Base-by-base conservation (phyloP, 306 rosid species). In the Chamaecrista fasciculata region DNA sequence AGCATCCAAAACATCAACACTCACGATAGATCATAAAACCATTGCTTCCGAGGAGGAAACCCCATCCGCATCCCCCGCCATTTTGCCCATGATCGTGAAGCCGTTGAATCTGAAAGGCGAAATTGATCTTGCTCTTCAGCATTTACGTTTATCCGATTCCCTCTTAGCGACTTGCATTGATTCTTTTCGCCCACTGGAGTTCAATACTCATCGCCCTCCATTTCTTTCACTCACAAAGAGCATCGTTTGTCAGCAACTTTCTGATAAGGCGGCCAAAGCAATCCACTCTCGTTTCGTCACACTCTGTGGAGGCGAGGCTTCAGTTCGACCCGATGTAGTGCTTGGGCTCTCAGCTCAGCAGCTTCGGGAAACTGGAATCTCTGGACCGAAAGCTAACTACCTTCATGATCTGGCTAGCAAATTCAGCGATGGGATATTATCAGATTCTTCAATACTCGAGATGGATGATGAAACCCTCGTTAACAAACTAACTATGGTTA, bases 191-290 rank as follows among this genome's bases (percentile, higher is more conserved):
- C 71, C 81, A 4, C 93, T 86, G 0, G 19, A 48, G 24, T 83
- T 66, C 70, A 15, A 36, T 10, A 26, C 72, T 19, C 55, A 66
- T 21, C 69, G 63, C 20, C 67, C 85, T 0, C 91, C 97, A 0
- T 91, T 91, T 80, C 58, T 77, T 7, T 76, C 96, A 12, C 87
- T 91, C 37, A 69, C 84, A 0, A 88, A 71, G 23, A 78, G 80
- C 82, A 83, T 91, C 2, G 79, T 91, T 24, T 86, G 81, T 81
- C 97, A 91, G 76, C 96, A 91, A 49, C 96, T 91, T 55, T 88
- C 93, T 14, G 66, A 60, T 71, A 86, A 83, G 20, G 91, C 91
- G 7, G 82, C 96, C 2, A 56, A 87, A 3, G 23, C 94, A 11
- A 89, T 89, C 81, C 63, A 81, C 83, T 1, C 63, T n/a, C 91